Evolutionary conservation across 1,139 yeast genomes (phyloP).

Genomic region (Taiozyma sp.): DNA sequence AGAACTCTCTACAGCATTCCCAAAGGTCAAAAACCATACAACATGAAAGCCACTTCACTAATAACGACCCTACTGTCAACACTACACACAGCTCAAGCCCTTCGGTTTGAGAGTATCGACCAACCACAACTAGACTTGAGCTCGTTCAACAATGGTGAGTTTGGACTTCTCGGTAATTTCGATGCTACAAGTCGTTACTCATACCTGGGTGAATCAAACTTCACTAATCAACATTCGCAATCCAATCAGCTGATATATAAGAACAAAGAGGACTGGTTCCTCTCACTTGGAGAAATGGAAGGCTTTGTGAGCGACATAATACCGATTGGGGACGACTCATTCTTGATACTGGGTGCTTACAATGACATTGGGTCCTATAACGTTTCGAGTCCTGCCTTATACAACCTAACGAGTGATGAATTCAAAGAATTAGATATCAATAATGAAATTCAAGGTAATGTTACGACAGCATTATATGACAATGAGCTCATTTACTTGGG

Average conservation of each 20-base stretch:
- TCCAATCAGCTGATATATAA: conserved; percentile 22
- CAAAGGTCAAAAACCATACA: neutral
- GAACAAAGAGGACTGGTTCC: conserved; percentile 19
- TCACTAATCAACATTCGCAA: conserved; percentile 25
- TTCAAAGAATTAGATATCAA: conserved; percentile 36
- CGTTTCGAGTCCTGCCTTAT: conserved; percentile 49
- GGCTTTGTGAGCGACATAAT: conserved; percentile 26
- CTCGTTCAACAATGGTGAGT: conserved; percentile 31
- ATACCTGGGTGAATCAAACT: conserved; percentile 47
- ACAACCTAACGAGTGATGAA: conserved; percentile 43
- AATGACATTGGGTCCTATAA: conserved; percentile 36
- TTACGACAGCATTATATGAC: conserved; percentile 48
- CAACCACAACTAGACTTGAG: conserved; percentile 22
- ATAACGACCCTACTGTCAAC: neutral
- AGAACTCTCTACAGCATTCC: neutral
- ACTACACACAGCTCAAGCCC: neutral
- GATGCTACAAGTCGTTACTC: conserved; percentile 56
- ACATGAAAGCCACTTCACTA: neutral
- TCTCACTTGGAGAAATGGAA: conserved; percentile 13
- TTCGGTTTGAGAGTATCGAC: conserved; percentile 10
- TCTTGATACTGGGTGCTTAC: conserved; percentile 43
- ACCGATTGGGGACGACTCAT: conserved; percentile 28
- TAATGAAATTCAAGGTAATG: conserved; percentile 42
- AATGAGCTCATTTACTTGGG: conserved; percentile 66
- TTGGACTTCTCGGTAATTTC: conserved; percentile 65